Base-by-base conservation (phyloP, 306 rosid genomes). In the Oxytropis ochrocephala region DNA sequence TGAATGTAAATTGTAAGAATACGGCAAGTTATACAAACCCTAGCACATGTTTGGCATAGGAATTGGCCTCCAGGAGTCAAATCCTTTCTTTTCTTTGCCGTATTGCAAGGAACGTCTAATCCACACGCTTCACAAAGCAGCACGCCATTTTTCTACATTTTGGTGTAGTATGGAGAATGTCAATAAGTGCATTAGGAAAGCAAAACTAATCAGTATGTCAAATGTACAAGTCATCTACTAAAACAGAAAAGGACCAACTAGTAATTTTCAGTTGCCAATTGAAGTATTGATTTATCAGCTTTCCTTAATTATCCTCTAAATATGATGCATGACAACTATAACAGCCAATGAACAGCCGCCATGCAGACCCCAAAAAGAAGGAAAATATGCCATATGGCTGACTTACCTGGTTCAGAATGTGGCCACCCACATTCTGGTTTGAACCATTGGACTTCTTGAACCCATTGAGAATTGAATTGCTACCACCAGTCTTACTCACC, bases 21-120 rank as follows among this genome's bases (percentile, higher is more conserved):
- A 80, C 64, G 60, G 82, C 41, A 80, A 55, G 67, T 53, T 13
- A 69, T 54, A 86, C 88, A 29, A 75, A 94, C 92, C 98, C 84
- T 84, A 10, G 90, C 89, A 81, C 98, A 94, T 36, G 84, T 64
- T 86, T 84, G 90, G 75, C 97, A 94, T 5, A 90, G 80, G 62
- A 81, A 76, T 52, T 76, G 90, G 7, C 84, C 82, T 49, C 85
- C 78, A 13, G 85, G 85, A 75, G 68, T 64, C 29, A 79, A 68
- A 75, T 77, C 72, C 69, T 82, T 85, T 43, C 56, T 41, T 79
- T 78, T 90, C 85, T 82, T 88, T 62, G 89, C 70, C 63, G 55
- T 70, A 75, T 86, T 90, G 58, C 76, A 66, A 57, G 91, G 89
- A 75, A 87, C 80, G 62, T 50, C 70, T 58, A 72, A 54, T 47